Evolutionary conservation across 1,284 basidiomycete genomes (phyloP), one percentile per base, ranked within the genome.

Genomic region (Puccinia hordei): DNA sequence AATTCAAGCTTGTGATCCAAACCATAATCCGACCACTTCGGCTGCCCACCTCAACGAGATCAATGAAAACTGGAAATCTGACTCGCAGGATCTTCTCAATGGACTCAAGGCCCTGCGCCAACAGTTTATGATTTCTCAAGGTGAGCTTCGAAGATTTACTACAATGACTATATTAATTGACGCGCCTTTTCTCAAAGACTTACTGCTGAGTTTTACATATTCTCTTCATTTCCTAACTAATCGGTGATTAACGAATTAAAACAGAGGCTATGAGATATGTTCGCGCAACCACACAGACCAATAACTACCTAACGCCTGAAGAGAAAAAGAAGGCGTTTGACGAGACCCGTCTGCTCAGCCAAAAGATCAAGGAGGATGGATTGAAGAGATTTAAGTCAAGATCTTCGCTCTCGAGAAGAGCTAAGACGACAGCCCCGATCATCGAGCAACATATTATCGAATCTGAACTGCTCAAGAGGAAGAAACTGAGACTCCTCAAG

Each of bases 1-100:
- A 24, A 63, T 63, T 33, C 59, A 63, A 63, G 59, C 59, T 22
- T 38, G 59, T 33, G 33, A 63, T n/a, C 53, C 53, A n/a, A 55
- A 51, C 12, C 22, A n/a, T 55, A 55, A 27, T 24, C n/a, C n/a
- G 33, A 38, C 17, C 59, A 63, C 33, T 38, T 63, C 59, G 5
- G 5, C 22, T 55, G 53, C n/a, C 5, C 33, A 55, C 9, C 33
- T 63, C 33, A 38, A 38, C 15, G 30, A 38, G 33, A 17, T 63
- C 59, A 63, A 33, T 22, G 59, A 63, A 15, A 38, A 63, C 33
- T 63, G 59, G 59, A 63, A 63, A 63, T 38, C 2, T 0, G 33
- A 63, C 33, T 38, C 59, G 6, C 30, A 38, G 6, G 33, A 63
- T 22, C 33, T 63, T 17, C 8, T 38, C 17, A 13, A 63, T 38